Percentiles rank a stretch among this genome's conserved stretches.
phyloP scores from a whole-genome alignment of 495 filamentous ascomycete species.

The Talaromyces ruber region DNA sequence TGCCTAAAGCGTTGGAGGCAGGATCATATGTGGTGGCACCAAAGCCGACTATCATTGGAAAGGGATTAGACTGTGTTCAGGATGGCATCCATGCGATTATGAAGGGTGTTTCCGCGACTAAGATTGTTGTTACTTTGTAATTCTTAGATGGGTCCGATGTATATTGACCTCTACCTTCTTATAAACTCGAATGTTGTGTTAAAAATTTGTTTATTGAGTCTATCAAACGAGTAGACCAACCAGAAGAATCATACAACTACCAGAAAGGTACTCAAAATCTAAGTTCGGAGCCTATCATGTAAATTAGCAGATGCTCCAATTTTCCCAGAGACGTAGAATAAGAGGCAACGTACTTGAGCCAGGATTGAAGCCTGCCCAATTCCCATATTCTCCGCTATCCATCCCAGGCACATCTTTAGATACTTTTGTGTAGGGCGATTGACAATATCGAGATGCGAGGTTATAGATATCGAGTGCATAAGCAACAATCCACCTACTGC shows the following conservation, averaged over 20 bases:
- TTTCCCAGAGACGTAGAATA: not conserved
- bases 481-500: slow-evolving; percentile 20
- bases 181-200: too few relatives aligned
- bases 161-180: not conserved
- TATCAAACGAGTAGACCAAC: slow-evolving; percentile 10
- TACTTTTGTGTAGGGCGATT: slow-evolving; percentile 15
- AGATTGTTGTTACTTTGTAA: slow-evolving; percentile 5
- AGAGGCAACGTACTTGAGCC: slow-evolving; percentile 7
- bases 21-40: not conserved
- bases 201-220: not conserved
- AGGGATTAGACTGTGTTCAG: not conserved
- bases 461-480: slow-evolving; percentile 22
- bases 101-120: not conserved
- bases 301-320: not conserved
- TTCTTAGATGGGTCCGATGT: not conserved
- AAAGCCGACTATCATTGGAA: not conserved
- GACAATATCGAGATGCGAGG: slow-evolving; percentile 16
- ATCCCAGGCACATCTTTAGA: slow-evolving; percentile 13
- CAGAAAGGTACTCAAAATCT: slow-evolving; percentile 9
- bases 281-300: slow-evolving; percentile 4
- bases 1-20: not conserved
- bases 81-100: not conserved
- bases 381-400: slow-evolving; percentile 25
- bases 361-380: slow-evolving; percentile 22
- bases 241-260: slow-evolving; percentile 16